phyloP scores from a whole-genome alignment of 2,329 filamentous ascomycete species.

The Fusarium nodosum region DNA sequence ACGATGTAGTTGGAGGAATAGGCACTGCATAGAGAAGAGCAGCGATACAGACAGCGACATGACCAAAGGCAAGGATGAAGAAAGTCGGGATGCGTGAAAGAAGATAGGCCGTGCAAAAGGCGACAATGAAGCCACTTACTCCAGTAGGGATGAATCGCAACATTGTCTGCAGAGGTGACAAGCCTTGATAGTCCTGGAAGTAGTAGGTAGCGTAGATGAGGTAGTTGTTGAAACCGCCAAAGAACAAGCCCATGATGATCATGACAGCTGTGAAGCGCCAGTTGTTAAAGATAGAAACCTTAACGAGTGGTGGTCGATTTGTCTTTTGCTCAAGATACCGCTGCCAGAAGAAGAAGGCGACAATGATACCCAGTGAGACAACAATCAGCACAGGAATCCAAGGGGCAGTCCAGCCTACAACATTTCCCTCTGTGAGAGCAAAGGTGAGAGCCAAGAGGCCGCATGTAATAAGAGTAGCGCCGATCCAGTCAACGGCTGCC shows the following conservation, averaged over 20 bases:
- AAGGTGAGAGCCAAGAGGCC: conserved; percentile 75
- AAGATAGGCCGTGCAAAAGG: conserved; percentile 68
- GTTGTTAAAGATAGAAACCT: conserved; percentile 73
- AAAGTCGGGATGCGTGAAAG: conserved; percentile 70
- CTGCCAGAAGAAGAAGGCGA: conserved; percentile 72
- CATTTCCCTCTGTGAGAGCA: conserved; percentile 76
- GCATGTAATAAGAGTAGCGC: conserved; percentile 72
- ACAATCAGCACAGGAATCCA: conserved; percentile 73
- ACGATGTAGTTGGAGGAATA: conserved; percentile 70
- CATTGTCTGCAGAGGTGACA: conserved; percentile 74
- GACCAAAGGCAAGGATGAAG: conserved; percentile 70
- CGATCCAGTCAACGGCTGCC: conserved; percentile 73
- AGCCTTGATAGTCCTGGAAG: conserved; percentile 75
- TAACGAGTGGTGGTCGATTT: conserved; percentile 70
- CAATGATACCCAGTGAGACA: conserved; percentile 68
- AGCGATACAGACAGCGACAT: conserved; percentile 66
- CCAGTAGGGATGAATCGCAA: conserved; percentile 77
- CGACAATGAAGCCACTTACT: conserved; percentile 69
- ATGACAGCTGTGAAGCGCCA: conserved; percentile 72
- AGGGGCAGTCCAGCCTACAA: conserved; percentile 74
- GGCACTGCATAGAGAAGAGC: conserved; percentile 74
- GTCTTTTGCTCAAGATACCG: conserved; percentile 55
- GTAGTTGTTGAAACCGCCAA: conserved; percentile 76
- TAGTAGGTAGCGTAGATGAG: conserved; percentile 77
- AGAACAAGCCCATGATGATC: conserved; percentile 75